phyloP scores from a whole-genome alignment of 306 rosid genomes.

The Betula pendula region DNA sequence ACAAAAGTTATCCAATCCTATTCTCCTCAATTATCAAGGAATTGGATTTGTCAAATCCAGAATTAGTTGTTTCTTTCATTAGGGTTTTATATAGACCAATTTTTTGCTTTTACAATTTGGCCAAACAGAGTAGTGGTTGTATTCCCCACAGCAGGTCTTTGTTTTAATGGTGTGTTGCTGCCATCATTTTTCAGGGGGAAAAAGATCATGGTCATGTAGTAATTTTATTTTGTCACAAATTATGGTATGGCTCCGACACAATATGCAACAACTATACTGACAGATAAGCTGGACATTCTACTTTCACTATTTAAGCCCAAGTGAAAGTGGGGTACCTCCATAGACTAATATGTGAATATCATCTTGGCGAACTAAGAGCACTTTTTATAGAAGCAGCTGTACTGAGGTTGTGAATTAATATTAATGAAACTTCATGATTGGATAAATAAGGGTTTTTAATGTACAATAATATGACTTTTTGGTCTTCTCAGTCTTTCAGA shows the following conservation, averaged over 20 bases:
- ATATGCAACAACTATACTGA: neutral
- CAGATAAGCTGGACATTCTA: neutral
- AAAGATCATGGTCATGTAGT: neutral
- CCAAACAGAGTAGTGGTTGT: neutral
- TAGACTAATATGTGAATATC: neutral
- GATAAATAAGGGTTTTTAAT: neutral
- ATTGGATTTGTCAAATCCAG: neutral
- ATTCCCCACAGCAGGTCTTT: neutral
- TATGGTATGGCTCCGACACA: neutral
- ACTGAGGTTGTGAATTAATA: constrained; percentile 18
- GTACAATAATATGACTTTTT: neutral
- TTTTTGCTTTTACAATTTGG: neutral
- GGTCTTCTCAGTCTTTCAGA: constrained; percentile 17
- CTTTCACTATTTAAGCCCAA: neutral
- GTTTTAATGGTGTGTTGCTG: neutral
- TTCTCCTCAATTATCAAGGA: neutral
- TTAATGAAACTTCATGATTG: constrained; percentile 16
- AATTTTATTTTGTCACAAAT: neutral
- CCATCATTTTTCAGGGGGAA: neutral
- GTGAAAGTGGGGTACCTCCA: constrained; percentile 2
- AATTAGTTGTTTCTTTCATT: neutral
- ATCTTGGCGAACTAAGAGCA: constrained; percentile 10
- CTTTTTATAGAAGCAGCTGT: constrained; percentile 9
- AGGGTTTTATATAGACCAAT: neutral
- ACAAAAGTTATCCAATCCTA: neutral